Base-by-base conservation (phyloP, 2,329 filamentous ascomycete genomes). In the Emergomyces pasteurianus region DNA sequence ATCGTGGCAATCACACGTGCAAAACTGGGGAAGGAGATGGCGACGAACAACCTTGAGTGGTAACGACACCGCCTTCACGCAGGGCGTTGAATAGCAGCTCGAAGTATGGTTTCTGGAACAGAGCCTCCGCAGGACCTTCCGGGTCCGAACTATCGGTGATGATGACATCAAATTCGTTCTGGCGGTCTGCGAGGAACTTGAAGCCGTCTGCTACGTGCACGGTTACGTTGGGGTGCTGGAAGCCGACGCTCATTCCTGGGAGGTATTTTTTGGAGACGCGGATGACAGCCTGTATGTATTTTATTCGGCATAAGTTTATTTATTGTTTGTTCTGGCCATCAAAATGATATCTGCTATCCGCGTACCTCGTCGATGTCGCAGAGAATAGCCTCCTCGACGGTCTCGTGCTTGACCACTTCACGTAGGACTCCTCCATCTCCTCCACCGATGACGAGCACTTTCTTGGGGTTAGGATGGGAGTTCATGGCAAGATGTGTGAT, bases 1-100 rank as follows among this genome's bases (percentile, higher is more conserved):
- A 34, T 47, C 26, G 50, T 53, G 60, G 31, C 8, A 46, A 57
- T 38, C 54, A 34, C 54, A 46, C 54, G 46, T 46, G 50, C 75
- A 72, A 74, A 77, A 82, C 78, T 81, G 81, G 83, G 84, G 85
- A 81, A 86, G 88, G 82, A 88, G 92, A 85, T 83, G 86, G 87
- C 86, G 82, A 90, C 90, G 84, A 91, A 95, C 90, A 95, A 99
- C 94, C 94, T 96, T 99, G 94, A 75, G 94, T 99, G 79, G 91
- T 92, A 80, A 99, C 97, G 74, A 99, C 91, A 81, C 94, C 94
- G 79, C 92, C 92, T 72, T 96, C 90, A 68, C 89, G 86, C 70
- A 97, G 86, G 70, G 94, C 94, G 72, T 87, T 89, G 76, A 88
- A 83, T 65, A 99, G 84, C 68, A 99, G 86, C 83, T 96, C 83